Evolutionary conservation across 139 green algal species (phyloP), one percentile per base, ranked within the genome.

Genomic region (Chlamydomonas eustigma): DNA sequence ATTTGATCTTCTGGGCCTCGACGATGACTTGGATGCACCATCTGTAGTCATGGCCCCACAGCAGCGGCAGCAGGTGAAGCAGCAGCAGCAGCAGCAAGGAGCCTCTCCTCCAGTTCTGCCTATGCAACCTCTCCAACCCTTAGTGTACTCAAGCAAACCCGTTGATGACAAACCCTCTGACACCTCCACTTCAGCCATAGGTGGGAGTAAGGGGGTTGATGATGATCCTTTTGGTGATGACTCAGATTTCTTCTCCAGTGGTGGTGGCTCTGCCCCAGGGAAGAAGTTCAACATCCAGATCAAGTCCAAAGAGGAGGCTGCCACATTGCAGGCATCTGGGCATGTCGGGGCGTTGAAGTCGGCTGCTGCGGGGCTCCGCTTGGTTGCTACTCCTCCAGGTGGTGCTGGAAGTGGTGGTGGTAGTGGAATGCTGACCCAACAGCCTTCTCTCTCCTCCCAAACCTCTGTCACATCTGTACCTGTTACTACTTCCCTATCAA

Each of bases 241-340:
- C 44, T 12, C 12, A 12, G 44, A 58, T 18, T 12, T 28, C 44
- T 12, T 12, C 44, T 58, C 18, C 66, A 12, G 12, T 52, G 37
- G 36, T 51, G 37, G 18, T 36, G 68, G 44, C 76, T 18, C 18
- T 22, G 6, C 4, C 50, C 76, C 69, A 31, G 75, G 64, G 65
- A 32, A 72, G 50, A 68, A 81, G 67, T 71, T 81, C 50, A 50
- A 37, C 3, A 72, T 76, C 51, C 37, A 24, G 2, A 39, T 37
- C 30, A 24, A 24, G 1, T 39, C 64, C 2, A 44, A 22, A 3
- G 24, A 2, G 35, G 36, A 51, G 30, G 50, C 67, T 5, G 76
- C 33, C 3, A n/a, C 35, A n/a, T 39, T 3, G 0, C 3, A 34
- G 5, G 28, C 58, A 24, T 8, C 2, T 36, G 18, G 51, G 22